Percentiles rank a stretch among this genome's conserved stretches.
phyloP scores from a whole-genome alignment of 257 asterid species.

The Linderniella brevidens region DNA sequence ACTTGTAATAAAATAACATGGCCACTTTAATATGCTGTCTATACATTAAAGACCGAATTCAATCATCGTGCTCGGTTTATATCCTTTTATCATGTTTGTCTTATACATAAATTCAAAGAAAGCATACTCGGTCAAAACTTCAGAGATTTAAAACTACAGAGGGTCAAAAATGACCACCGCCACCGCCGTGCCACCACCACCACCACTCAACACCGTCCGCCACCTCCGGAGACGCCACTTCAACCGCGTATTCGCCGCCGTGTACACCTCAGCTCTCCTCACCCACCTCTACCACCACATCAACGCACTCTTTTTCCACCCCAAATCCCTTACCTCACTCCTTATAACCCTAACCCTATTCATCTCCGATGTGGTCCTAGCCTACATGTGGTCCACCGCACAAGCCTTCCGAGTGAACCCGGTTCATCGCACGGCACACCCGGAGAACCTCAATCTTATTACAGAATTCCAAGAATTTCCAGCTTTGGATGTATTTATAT shows the following conservation, averaged over 20 bases:
- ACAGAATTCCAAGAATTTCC: constrained; percentile 19
- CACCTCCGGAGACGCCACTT: constrained; percentile 24
- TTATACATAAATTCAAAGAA: too few species aligned
- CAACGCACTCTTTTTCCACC: constrained; percentile 13
- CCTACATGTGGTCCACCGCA: constrained; percentile 41
- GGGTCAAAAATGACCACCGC: too few species aligned
- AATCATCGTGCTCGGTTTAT: too few species aligned
- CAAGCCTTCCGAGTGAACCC: constrained; percentile 45
- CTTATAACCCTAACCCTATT: constrained; percentile 17
- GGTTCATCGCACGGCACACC: constrained; percentile 13
- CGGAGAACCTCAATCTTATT: constrained; percentile 16
- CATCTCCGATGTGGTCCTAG: constrained; percentile 25
- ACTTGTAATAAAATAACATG: too few species aligned
- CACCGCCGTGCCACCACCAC: neutral
- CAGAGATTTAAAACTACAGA: too few species aligned
- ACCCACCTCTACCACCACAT: constrained; percentile 42
- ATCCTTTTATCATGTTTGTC: too few species aligned
- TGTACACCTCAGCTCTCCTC: constrained; percentile 32
- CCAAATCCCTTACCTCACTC: constrained; percentile 16
- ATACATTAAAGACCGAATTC: too few species aligned
- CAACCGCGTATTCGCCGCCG: constrained; percentile 38
- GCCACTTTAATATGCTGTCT: too few species aligned
- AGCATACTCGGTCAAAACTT: too few species aligned
- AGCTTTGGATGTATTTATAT: constrained; percentile 40
- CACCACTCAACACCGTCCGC: constrained; percentile 23